phyloP scores from a whole-genome alignment of 768 basidiomycete species.

The Kwoniella pini region DNA sequence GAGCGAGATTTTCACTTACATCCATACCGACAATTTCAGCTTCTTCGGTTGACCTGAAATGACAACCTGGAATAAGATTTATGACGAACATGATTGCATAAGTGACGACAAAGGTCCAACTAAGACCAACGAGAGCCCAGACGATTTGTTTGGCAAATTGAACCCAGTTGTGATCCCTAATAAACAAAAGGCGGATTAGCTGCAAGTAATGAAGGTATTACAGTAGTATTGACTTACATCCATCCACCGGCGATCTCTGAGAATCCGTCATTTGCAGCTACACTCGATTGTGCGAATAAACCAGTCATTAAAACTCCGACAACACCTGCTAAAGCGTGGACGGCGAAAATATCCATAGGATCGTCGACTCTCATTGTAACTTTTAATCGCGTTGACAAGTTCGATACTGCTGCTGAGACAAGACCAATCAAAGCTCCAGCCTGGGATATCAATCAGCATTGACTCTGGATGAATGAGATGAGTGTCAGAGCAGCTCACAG shows the following conservation, averaged over 20 bases:
- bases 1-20: slow-evolving; percentile 35
- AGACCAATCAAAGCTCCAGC: slow-evolving; percentile 85
- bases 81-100: slow-evolving; percentile 59
- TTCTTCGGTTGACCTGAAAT: slow-evolving; percentile 61
- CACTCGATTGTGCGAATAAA: slow-evolving; percentile 73
- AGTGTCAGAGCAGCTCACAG: no score
- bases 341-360: slow-evolving; percentile 75
- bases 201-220: no score
- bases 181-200: no score
- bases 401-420: slow-evolving; percentile 78
- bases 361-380: slow-evolving; percentile 60
- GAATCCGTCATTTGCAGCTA: slow-evolving; percentile 78
- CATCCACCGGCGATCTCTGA: slow-evolving; percentile 71
- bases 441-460: neutral
- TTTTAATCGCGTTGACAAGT: slow-evolving; percentile 95
- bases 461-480: no score
- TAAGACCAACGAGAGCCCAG: slow-evolving; percentile 52
- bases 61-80: slow-evolving; percentile 79
- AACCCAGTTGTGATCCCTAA: slow-evolving; percentile 57
- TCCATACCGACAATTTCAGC: slow-evolving; percentile 74
- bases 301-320: slow-evolving; percentile 68
- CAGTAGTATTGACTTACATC: slow-evolving; percentile 62
- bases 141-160: slow-evolving; percentile 85
- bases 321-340: slow-evolving; percentile 55
- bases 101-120: slow-evolving; percentile 55